Percentiles rank a stretch among this genome's conserved stretches.
Evolutionary conservation across 495 filamentous ascomycete genomes (phyloP).

Genomic region (Penicillium waksmanii): DNA sequence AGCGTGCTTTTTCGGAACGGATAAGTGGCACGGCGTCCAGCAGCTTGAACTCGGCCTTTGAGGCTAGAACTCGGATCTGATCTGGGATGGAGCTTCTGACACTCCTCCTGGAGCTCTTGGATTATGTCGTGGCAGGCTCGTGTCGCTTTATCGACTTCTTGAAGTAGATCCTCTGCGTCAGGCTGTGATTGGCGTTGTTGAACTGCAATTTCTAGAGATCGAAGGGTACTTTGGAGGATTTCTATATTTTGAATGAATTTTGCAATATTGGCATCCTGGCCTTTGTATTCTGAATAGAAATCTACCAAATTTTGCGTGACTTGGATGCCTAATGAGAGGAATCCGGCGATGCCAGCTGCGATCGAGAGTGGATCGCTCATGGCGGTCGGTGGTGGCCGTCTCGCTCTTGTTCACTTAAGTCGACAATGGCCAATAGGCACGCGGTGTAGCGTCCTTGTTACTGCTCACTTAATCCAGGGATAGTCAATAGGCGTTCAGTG

Average conservation of each 20-base stretch:
- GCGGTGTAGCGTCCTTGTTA: too few relatives aligned
- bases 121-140: too few relatives aligned
- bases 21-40: conserved; percentile 29
- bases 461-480: too few relatives aligned
- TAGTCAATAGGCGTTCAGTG: too few relatives aligned
- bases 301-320: neutral
- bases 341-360: neutral
- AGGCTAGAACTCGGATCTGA: neutral
- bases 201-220: too few relatives aligned
- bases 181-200: too few relatives aligned
- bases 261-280: neutral
- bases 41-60: conserved; percentile 16
- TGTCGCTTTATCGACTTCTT: too few relatives aligned
- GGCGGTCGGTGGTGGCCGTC: neutral
- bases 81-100: too few relatives aligned
- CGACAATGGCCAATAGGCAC: too few relatives aligned
- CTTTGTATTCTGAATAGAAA: neutral
- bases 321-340: neutral
- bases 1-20: conserved; percentile 38
- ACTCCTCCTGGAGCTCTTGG: too few relatives aligned
- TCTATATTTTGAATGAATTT: neutral
- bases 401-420: too few relatives aligned
- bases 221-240: neutral
- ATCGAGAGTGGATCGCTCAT: neutral
- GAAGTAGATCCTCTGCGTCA: too few relatives aligned